Evolutionary conservation across 768 basidiomycete species (phyloP).

Genomic region (Agrocybe praecox): DNA sequence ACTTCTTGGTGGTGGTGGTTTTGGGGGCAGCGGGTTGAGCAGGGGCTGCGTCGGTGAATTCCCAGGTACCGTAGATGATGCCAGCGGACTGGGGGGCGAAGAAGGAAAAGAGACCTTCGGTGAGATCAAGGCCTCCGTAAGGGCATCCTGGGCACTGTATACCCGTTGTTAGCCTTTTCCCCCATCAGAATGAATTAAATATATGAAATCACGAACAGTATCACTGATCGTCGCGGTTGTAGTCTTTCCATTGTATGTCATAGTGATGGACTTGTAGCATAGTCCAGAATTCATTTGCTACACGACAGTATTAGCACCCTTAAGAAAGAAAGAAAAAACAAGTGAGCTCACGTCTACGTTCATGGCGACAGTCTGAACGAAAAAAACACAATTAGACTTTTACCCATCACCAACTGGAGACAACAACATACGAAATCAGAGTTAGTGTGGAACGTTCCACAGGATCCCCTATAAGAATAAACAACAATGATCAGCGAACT

Average conservation of each 20-base stretch:
- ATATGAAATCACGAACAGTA: constrained; percentile 39
- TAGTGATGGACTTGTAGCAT: constrained; percentile 65
- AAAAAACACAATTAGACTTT: background rate
- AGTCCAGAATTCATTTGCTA: constrained; percentile 58
- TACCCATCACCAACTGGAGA: background rate
- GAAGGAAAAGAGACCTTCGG: constrained; percentile 62
- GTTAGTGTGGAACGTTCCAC: constrained; percentile 26
- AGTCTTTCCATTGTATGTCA: constrained; percentile 60
- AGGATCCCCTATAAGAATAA: constrained; percentile 27
- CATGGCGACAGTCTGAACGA: constrained; percentile 54
- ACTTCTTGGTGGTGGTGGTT: constrained; percentile 14
- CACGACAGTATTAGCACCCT: constrained; percentile 10
- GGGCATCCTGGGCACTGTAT: constrained; percentile 45
- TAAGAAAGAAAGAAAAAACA: constrained; percentile 12
- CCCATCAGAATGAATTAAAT: background rate
- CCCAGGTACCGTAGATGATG: constrained; percentile 66
- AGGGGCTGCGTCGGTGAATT: constrained; percentile 40
- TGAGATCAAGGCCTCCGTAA: constrained; percentile 68
- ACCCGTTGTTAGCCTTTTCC: constrained; percentile 3
- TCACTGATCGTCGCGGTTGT: constrained; percentile 63
- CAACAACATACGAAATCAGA: constrained; percentile 28
- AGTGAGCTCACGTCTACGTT: constrained; percentile 32
- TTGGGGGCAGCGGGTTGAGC: constrained; percentile 17
- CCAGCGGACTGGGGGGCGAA: constrained; percentile 54
- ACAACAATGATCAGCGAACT: background rate